A percentile compares a stretch with the other conserved stretches of the same genome.
Conservation (phyloP, 2,329 filamentous ascomycete genomes). For the Sarocladium strictum region DNA sequence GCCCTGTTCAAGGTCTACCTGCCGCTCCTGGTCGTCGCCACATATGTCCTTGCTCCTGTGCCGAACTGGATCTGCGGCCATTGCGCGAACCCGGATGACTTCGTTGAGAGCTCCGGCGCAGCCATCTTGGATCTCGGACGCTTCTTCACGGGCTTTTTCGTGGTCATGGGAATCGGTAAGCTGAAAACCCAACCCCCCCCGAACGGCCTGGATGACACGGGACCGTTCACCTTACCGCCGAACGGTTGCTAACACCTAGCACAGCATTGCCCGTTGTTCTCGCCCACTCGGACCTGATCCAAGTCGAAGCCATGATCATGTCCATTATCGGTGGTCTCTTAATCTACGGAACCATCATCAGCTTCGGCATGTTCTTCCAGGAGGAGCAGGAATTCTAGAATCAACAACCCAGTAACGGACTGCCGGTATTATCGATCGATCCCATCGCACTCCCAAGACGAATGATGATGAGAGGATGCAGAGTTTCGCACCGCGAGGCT, state of each 20-base stretch:
- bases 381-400: conserved; percentile 93
- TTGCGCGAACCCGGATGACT: conserved; percentile 90
- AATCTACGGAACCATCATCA: conserved; percentile 98
- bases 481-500: not conserved
- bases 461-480: no score
- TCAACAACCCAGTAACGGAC: no score
- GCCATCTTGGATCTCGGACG: conserved; percentile 88
- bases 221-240: no score
- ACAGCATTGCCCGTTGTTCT: conserved; percentile 81
- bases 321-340: conserved; percentile 84
- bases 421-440: no score
- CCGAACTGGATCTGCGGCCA: conserved; percentile 94
- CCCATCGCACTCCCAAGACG: no score
- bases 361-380: conserved; percentile 96
- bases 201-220: no score
- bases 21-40: conserved; percentile 89
- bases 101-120: conserved; percentile 77
- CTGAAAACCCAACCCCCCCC: no score
- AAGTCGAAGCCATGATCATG: conserved; percentile 86
- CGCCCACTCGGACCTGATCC: conserved; percentile 79
- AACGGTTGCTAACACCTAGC: conserved; percentile 14
- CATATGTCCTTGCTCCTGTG: conserved; percentile 86
- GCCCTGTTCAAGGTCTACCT: conserved; percentile 94
- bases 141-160: conserved; percentile 91
- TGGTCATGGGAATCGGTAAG: conserved; percentile 95